phyloP scores from a whole-genome alignment of 1,139 yeast species.

The Debaryomyces udenii region DNA sequence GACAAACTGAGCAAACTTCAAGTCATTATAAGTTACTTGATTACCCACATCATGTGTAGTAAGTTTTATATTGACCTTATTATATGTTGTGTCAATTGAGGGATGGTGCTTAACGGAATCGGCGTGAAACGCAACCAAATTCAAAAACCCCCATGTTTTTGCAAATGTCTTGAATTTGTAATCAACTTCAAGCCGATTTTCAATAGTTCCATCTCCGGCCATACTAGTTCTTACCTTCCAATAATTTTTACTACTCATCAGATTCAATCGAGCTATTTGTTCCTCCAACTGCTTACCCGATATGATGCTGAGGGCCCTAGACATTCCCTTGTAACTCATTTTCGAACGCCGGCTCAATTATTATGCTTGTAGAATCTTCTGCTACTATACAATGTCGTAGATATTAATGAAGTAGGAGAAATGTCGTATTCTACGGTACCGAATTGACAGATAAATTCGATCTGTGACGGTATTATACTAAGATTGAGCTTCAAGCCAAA shows the following conservation, averaged over 20 bases:
- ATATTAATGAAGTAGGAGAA: background rate
- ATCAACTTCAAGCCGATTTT: constrained; percentile 20
- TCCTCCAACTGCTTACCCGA: constrained; percentile 10
- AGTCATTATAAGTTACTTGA: constrained; percentile 59
- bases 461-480: no score
- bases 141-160: constrained; percentile 67
- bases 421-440: background rate
- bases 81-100: constrained; percentile 63
- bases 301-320: constrained; percentile 2
- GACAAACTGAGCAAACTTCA: constrained; percentile 55
- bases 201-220: constrained; percentile 4
- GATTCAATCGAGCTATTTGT: constrained; percentile 10
- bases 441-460: no score
- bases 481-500: background rate
- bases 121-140: constrained; percentile 60
- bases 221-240: constrained; percentile 10
- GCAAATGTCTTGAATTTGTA: constrained; percentile 55
- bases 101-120: constrained; percentile 76
- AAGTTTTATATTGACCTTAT: constrained; percentile 55
- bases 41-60: constrained; percentile 70
- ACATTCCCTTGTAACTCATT: background rate
- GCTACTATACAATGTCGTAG: background rate
- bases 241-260: background rate
- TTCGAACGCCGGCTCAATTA: background rate
- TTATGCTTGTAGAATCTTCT: no score